Evolutionary conservation across 116 monocot genomes (phyloP).

Genomic region (Posidonia oceanica): DNA sequence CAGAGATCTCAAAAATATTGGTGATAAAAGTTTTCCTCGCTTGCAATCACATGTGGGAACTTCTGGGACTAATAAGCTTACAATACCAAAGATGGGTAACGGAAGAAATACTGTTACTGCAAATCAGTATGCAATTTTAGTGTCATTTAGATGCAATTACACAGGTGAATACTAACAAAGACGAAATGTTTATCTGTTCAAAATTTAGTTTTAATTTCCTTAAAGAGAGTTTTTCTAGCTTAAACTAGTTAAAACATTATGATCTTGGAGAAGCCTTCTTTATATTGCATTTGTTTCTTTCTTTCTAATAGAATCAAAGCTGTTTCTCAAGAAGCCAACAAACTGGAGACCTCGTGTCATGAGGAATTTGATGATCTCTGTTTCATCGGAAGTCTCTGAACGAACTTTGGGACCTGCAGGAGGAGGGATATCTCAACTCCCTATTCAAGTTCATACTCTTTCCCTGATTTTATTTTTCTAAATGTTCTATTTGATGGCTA

Average conservation of each 20-base stretch:
- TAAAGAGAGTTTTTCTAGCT: not conserved
- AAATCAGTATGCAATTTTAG: constrained; percentile 67
- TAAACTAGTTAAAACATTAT: too few relatives aligned
- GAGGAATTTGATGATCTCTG: constrained; percentile 77
- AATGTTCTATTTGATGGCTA: not conserved
- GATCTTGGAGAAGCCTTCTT: not conserved
- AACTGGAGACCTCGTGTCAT: constrained; percentile 63
- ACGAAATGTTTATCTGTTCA: not conserved
- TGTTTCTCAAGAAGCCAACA: constrained; percentile 87
- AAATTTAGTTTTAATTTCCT: not conserved
- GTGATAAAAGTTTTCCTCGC: constrained; percentile 13
- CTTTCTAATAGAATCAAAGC: constrained; percentile 57
- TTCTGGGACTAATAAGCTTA: constrained; percentile 19
- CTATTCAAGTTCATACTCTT: constrained; percentile 66
- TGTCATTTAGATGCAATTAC: constrained; percentile 84
- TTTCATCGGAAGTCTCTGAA: constrained; percentile 54
- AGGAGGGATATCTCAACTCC: constrained; percentile 49
- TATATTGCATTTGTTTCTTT: not conserved
- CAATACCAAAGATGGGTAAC: constrained; percentile 16
- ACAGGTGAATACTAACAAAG: constrained; percentile 34
- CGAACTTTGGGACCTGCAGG: constrained; percentile 24
- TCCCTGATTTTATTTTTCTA: not conserved
- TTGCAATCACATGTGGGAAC: constrained; percentile 22
- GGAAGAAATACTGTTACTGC: constrained; percentile 16
- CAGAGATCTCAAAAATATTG: constrained; percentile 27